Evolutionary conservation across 352 stramenopile species (phyloP).

Genomic region (Globisporangium viniferum): DNA sequence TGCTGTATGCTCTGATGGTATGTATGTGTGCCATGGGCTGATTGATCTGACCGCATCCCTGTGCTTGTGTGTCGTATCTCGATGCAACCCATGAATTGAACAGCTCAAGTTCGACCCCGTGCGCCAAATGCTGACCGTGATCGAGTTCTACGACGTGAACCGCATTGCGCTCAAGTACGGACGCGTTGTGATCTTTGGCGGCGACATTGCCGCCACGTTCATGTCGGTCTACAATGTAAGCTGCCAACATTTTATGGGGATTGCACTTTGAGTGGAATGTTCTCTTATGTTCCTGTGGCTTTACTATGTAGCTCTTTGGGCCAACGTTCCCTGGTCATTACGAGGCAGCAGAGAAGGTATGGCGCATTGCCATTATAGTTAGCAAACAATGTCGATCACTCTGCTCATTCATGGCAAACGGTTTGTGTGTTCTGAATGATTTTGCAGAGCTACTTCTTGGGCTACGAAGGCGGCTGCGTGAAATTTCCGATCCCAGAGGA

Average conservation of each 20-base stretch:
- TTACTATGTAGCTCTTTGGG: slow-evolving; percentile 56
- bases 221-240: slow-evolving; percentile 88
- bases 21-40: background rate
- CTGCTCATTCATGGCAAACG: background rate
- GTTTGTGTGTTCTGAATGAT: background rate
- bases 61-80: background rate
- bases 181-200: slow-evolving; percentile 80
- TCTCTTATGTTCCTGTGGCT: background rate
- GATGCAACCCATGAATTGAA: background rate
- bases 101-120: slow-evolving; percentile 70
- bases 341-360: slow-evolving; percentile 57
- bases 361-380: background rate
- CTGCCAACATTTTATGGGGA: slow-evolving; percentile 1
- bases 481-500: slow-evolving; percentile 77
- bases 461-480: slow-evolving; percentile 68
- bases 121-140: slow-evolving; percentile 59
- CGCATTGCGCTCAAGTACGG: slow-evolving; percentile 75
- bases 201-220: slow-evolving; percentile 74
- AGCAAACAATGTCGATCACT: background rate
- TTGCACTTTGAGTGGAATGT: background rate
- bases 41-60: background rate
- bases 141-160: slow-evolving; percentile 84
- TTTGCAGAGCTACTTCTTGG: slow-evolving; percentile 62
- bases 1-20: background rate
- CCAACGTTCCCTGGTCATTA: slow-evolving; percentile 82